phyloP scores from a whole-genome alignment of 352 stramenopile genomes.

The Thalassiosira hispida region DNA sequence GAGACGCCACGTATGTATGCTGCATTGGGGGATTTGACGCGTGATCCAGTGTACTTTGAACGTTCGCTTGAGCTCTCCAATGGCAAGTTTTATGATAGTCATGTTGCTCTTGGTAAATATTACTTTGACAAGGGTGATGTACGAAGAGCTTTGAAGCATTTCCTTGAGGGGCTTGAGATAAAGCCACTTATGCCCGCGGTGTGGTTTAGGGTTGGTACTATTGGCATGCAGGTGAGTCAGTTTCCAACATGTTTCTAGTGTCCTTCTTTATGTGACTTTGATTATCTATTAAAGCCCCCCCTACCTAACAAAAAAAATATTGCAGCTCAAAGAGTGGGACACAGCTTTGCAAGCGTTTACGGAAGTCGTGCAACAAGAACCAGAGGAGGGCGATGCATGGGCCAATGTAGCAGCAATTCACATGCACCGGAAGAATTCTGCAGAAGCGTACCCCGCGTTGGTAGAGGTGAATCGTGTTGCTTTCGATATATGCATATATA shows the following conservation, averaged over 20 bases:
- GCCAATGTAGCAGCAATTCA: conserved; percentile 95
- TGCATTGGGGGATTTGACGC: conserved; percentile 91
- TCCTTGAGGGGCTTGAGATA: conserved; percentile 87
- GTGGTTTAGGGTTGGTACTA: conserved; percentile 93
- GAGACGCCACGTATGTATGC: conserved; percentile 93
- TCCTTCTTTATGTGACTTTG: not conserved
- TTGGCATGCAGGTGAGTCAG: conserved; percentile 90
- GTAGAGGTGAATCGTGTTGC: conserved; percentile 62
- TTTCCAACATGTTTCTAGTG: conserved; percentile 64
- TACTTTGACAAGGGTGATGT: conserved; percentile 90
- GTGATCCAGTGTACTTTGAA: conserved; percentile 90
- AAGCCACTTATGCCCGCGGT: conserved; percentile 90
- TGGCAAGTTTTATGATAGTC: conserved; percentile 90
- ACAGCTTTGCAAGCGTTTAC: conserved; percentile 90
- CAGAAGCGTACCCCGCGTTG: conserved; percentile 79
- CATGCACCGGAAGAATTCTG: conserved; percentile 81
- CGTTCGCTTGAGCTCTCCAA: conserved; percentile 91
- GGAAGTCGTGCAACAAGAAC: conserved; percentile 92
- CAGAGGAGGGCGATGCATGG: conserved; percentile 93
- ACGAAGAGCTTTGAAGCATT: conserved; percentile 86
- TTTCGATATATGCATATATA: no score
- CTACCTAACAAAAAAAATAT: no score
- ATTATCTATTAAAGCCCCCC: no score
- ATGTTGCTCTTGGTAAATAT: conserved; percentile 90
- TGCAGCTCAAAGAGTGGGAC: conserved; percentile 41